Base-by-base conservation (phyloP, 208 protist genomes). In the Leishmania amazonensis region DNA sequence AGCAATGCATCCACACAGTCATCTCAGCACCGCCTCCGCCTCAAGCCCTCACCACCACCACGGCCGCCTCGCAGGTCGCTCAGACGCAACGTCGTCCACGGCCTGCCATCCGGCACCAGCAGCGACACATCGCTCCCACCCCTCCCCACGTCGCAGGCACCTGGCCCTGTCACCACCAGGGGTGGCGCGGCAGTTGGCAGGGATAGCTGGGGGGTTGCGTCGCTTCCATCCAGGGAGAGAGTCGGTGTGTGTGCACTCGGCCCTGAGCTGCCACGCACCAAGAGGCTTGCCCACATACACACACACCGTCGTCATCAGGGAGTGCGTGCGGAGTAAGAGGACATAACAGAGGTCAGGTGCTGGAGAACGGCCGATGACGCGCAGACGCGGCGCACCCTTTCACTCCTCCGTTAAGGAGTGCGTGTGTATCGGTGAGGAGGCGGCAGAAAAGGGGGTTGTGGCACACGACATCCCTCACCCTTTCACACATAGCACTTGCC, bases 401-500 rank as follows among this genome's bases (percentile, higher is more conserved):
- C 3, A 1, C 7, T 5, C n/a, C 11, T 31, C 4, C 60, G 3
- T 3, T 3, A 17, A 17, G 24, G 60, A 15, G 6, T 11, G 60
- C n/a, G 11, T 17, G 8, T 65, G 60, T 19, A 7, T 15, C n/a
- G 13, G 54, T 17, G 38, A 53, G n/a, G 68, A 2, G 58, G 49
- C 75, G 58, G 17, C 57, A 38, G 60, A 65, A 13, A 53, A 53
- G 47, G 62, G 28, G 3, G 28, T 11, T 4, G 35, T 28, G 24
- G 35, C 60, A 13, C 31, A 58, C 54, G 35, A 42, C 74, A 19
- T 49, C 5, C 64, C 24, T 89, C 75, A 97, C 28, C 96, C 96
- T 82, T 98, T 98, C 38, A 98, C 93, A 79, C 93, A 97, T 35
- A 97, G 57, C 3, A 98, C 75, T 79, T 97, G 96, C 15, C 83